Evolutionary conservation across 192 early-diverging fungal genomes (phyloP).

Genomic region (Phlyctochytrium planicorne): DNA sequence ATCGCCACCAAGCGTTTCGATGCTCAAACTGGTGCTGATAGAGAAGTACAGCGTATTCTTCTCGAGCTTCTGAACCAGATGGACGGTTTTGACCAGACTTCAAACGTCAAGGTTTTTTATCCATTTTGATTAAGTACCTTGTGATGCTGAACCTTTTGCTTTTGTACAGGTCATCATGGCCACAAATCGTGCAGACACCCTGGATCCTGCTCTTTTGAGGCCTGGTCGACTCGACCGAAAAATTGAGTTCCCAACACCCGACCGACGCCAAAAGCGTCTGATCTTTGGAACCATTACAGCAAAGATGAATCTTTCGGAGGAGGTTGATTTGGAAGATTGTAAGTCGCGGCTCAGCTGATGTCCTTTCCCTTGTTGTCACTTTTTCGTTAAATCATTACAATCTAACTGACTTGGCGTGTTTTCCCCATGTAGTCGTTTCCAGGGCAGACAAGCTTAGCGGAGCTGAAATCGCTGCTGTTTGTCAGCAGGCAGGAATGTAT

Average conservation of each 20-base stretch:
- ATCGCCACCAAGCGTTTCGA: slow-evolving; percentile 87
- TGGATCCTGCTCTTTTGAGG: slow-evolving; percentile 96
- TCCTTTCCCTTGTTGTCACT: too few relatives aligned
- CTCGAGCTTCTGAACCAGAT: slow-evolving; percentile 96
- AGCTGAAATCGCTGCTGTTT: slow-evolving; percentile 97
- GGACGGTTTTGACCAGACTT: slow-evolving; percentile 94
- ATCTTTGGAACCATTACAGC: slow-evolving; percentile 96
- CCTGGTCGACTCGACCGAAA: slow-evolving; percentile 98
- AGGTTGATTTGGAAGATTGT: slow-evolving; percentile 96
- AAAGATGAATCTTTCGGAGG: slow-evolving; percentile 91
- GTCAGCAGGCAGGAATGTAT: slow-evolving; percentile 97
- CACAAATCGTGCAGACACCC: slow-evolving; percentile 94
- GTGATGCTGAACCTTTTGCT: neutral
- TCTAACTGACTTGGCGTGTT: neutral
- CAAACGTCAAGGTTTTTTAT: slow-evolving; percentile 83
- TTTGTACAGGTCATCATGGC: slow-evolving; percentile 93
- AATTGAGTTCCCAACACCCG: slow-evolving; percentile 98
- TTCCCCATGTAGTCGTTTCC: slow-evolving; percentile 71
- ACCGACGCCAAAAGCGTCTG: slow-evolving; percentile 94
- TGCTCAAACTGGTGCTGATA: slow-evolving; percentile 81
- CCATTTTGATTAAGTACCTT: slow-evolving; percentile 10
- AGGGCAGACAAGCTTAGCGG: slow-evolving; percentile 95
- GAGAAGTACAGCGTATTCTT: slow-evolving; percentile 97
- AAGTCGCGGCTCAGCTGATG: slow-evolving; percentile 2
- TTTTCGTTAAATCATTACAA: slow-evolving; percentile 2